Evolutionary conservation across 2,329 filamentous ascomycete genomes (phyloP).

Genomic region (Plectosphaerella cucumerina): DNA sequence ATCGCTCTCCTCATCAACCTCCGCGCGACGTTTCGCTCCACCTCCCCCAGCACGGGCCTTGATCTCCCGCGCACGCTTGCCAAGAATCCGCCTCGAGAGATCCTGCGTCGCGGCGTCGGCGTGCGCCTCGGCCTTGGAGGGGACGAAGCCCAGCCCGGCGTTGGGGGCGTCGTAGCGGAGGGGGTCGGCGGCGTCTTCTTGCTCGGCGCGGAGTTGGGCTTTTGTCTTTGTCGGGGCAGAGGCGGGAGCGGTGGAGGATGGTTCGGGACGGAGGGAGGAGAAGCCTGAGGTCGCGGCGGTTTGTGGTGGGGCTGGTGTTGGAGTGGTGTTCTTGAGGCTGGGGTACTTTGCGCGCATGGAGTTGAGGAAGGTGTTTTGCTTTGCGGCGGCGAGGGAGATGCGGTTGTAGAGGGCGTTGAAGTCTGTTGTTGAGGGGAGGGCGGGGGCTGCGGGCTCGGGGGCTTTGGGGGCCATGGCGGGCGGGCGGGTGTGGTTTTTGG

Average conservation of each 20-base stretch:
- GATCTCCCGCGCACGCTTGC: constrained; percentile 4
- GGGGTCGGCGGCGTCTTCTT: constrained; percentile 9
- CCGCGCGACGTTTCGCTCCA: constrained; percentile 7
- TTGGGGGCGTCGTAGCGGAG: constrained; percentile 21
- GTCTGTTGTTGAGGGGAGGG: constrained; percentile 29
- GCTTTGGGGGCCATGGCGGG: constrained; percentile 4
- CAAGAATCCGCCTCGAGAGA: constrained; percentile 25
- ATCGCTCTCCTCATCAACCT: constrained; percentile 22
- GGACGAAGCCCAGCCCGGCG: constrained; percentile 36
- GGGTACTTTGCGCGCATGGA: constrained; percentile 15
- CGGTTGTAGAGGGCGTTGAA: constrained; percentile 35
- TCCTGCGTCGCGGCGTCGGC: constrained; percentile 19
- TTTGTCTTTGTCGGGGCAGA: not conserved
- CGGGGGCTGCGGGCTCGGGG: constrained; percentile 2
- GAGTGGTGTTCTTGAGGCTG: constrained; percentile 5
- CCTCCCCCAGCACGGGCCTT: not conserved
- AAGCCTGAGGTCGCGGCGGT: constrained; percentile 8
- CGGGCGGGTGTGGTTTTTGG: not conserved
- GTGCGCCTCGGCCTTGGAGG: constrained; percentile 16
- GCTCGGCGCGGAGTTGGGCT: not conserved
- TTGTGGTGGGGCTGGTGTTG: constrained; percentile 5
- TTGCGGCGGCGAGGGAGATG: constrained; percentile 33
- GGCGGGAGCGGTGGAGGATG: not conserved
- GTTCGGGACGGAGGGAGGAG: constrained; percentile 10
- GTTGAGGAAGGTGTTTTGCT: constrained; percentile 27